These are phyloP conservation scores for Edaphochlamys debaryana DNA, from an alignment of 139 green algal genomes.

Conservation along the genomic window DNA sequence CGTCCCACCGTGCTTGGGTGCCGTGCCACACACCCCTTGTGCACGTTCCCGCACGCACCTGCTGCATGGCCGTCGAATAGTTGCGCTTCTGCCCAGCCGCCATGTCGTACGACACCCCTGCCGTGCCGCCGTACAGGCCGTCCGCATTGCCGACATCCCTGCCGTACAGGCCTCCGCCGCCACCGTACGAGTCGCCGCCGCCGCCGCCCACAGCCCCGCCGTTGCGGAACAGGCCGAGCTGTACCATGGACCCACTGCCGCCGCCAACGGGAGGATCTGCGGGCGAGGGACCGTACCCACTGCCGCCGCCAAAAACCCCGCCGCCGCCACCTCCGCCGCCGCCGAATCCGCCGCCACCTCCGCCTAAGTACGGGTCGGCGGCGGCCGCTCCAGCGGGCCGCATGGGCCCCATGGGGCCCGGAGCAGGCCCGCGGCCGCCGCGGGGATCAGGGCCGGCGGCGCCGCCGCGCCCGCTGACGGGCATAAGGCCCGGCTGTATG, in stretches of 20 bases:
- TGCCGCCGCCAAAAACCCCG: not conserved
- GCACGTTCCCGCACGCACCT: too few relatives aligned
- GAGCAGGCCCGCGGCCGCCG: too few relatives aligned
- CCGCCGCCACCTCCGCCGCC: not conserved
- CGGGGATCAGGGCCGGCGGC: too few relatives aligned
- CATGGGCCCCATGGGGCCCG: too few relatives aligned
- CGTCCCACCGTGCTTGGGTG: not conserved
- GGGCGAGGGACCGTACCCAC: too few relatives aligned
- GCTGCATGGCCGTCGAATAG: constrained; percentile 42
- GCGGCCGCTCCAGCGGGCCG: too few relatives aligned
- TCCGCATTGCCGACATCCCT: not conserved
- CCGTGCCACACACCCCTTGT: too few relatives aligned
- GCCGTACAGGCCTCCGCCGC: constrained; percentile 5
- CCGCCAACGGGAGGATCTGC: not conserved
- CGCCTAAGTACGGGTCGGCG: too few relatives aligned
- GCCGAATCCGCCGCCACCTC: not conserved
- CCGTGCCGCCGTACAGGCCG: not conserved
- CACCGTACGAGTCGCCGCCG: not conserved
- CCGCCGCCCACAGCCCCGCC: not conserved
- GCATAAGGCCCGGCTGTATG: not conserved
- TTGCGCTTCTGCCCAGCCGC: constrained; percentile 38
- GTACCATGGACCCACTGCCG: constrained; percentile 34
- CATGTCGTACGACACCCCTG: constrained; percentile 5
- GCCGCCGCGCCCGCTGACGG: not conserved
- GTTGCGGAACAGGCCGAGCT: not conserved